Conservation (phyloP, 768 basidiomycete genomes). For the Ramaria sp. region DNA sequence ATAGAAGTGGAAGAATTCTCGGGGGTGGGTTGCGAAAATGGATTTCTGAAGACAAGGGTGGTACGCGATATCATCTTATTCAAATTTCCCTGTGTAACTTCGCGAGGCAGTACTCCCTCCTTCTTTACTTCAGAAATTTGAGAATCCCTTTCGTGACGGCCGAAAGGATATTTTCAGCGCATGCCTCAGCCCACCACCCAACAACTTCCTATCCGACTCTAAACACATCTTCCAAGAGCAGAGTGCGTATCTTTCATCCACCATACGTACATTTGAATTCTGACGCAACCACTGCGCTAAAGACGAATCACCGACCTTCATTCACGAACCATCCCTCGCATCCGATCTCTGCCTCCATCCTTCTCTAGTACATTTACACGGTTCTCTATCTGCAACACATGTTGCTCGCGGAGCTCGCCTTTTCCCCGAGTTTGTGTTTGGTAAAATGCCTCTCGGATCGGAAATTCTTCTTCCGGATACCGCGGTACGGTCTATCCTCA, state of each 20-base stretch:
- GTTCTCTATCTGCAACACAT: conserved; percentile 70
- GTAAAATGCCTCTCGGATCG: conserved; percentile 7
- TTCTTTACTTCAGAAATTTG: not conserved
- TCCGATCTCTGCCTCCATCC: not conserved
- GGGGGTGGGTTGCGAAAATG: not conserved
- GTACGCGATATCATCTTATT: not conserved
- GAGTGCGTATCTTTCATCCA: not conserved
- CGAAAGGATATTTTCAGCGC: not conserved
- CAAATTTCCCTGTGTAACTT: not conserved
- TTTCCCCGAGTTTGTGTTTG: conserved; percentile 49
- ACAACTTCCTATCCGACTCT: not conserved
- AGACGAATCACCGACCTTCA: not conserved
- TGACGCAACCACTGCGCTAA: not conserved
- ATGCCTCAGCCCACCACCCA: not conserved
- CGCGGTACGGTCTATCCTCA: conserved; percentile 67
- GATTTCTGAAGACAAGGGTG: not conserved
- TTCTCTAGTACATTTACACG: not conserved
- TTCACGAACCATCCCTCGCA: not conserved
- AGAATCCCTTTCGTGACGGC: not conserved
- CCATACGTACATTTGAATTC: not conserved
- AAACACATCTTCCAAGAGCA: not conserved
- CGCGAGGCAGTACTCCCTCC: not conserved
- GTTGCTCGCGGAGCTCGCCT: conserved; percentile 78
- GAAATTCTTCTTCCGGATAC: conserved; percentile 1
- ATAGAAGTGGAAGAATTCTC: not conserved